Conservation (phyloP, 441 rosid species). For the Bruguiera hainesii region DNA sequence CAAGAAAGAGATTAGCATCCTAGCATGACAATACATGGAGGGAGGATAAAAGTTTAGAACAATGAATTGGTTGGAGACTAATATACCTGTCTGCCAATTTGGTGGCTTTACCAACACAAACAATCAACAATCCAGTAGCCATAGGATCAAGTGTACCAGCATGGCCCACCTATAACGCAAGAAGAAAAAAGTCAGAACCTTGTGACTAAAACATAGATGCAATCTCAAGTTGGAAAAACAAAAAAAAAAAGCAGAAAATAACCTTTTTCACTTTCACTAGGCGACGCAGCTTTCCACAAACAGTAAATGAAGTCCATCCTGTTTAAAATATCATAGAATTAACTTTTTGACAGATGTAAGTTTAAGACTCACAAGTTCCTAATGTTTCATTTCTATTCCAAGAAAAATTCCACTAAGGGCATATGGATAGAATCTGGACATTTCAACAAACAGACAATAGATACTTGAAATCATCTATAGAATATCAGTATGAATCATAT, state of each 20-base stretch:
- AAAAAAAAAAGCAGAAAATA: not conserved
- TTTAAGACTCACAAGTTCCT: not conserved
- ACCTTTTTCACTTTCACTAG: slow-evolving; percentile 93
- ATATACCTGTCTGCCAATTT: slow-evolving; percentile 78
- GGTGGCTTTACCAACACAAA: slow-evolving; percentile 89
- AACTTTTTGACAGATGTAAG: slow-evolving; percentile 1
- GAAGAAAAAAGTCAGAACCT: slow-evolving; percentile 10
- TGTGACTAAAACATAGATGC: slow-evolving; percentile 1
- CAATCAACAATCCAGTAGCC: slow-evolving; percentile 94
- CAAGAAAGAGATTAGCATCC: slow-evolving; percentile 1
- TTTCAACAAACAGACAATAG: not conserved
- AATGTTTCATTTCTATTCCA: not conserved
- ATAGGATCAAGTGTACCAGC: slow-evolving; percentile 99
- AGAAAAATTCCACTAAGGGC: not conserved
- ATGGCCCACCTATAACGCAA: slow-evolving; percentile 74
- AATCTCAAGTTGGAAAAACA: slow-evolving; percentile 4
- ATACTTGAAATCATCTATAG: too few species aligned
- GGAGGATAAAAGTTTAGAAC: not conserved
- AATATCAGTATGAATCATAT: too few species aligned
- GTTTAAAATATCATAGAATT: slow-evolving; percentile 22
- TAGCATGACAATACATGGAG: not conserved
- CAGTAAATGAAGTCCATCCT: slow-evolving; percentile 98
- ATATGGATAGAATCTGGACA: slow-evolving; percentile 6
- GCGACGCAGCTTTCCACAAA: slow-evolving; percentile 93
- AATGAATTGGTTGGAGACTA: slow-evolving; percentile 11